These are phyloP conservation scores for Boletus tomentosulus DNA, from an alignment of 768 basidiomycete genomes.

Conservation along the genomic window DNA sequence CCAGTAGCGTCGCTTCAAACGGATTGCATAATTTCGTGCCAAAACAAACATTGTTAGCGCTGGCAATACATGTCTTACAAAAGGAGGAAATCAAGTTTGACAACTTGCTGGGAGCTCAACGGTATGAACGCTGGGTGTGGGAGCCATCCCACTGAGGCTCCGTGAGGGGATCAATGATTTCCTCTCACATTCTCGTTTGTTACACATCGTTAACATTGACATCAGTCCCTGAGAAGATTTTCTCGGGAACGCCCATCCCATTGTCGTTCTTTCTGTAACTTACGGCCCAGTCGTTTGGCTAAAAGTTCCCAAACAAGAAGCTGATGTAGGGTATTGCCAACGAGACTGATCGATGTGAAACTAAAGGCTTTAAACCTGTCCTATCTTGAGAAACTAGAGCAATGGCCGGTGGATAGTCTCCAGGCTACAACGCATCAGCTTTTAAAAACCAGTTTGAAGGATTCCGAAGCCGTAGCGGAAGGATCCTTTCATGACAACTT, in stretches of 20 bases:
- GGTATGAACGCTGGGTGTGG: too few relatives aligned
- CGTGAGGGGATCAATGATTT: neutral
- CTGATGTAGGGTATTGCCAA: conserved; percentile 28
- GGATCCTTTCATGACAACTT: conserved; percentile 64
- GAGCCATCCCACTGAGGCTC: too few relatives aligned
- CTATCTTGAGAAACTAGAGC: conserved; percentile 65
- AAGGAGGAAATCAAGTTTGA: too few relatives aligned
- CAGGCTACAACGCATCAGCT: conserved; percentile 46
- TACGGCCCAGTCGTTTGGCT: conserved; percentile 68
- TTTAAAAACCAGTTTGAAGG: conserved; percentile 25
- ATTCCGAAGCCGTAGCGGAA: conserved; percentile 65
- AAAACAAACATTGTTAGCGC: too few relatives aligned
- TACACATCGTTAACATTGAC: conserved; percentile 42
- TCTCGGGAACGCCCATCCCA: conserved; percentile 86
- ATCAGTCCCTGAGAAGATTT: conserved; percentile 80
- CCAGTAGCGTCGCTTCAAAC: too few relatives aligned
- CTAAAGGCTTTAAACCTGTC: conserved; percentile 21
- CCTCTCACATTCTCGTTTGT: conserved; percentile 1
- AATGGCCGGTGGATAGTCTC: conserved; percentile 83
- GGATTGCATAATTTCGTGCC: too few relatives aligned
- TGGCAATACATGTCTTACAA: too few relatives aligned
- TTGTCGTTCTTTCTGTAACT: conserved; percentile 70
- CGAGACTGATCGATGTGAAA: neutral
- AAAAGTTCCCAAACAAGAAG: conserved; percentile 73
- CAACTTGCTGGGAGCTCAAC: too few relatives aligned